Base-by-base conservation (phyloP, 768 basidiomycete species). In the Dacryopinax spathularia region DNA sequence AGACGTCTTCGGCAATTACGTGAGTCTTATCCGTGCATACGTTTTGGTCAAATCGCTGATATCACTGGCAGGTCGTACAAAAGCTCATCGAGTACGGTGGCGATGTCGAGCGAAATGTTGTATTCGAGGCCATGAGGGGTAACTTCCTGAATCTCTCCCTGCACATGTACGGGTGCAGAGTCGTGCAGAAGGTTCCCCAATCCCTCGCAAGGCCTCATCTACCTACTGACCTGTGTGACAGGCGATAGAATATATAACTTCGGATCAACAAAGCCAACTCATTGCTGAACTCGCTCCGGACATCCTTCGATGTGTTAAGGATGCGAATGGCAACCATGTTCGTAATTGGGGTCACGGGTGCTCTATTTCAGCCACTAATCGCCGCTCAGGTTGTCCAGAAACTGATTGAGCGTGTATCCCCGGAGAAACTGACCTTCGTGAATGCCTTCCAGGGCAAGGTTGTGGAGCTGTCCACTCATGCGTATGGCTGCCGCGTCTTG, bases 1-100 rank as follows among this genome's bases (percentile, higher is more conserved):
- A 69, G 91, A 96, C 71, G 89, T 96, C 44, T 98, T 95, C 71
- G 95, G 94, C 63, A 98, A 98, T 77, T 98, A 96, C 76, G 89
- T 91, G 71, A 68, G 87, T 76, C 27, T 5, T 27, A 27, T 56
- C 25, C 48, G 18, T 56, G 29, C 12, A 34, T 22, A 6, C 3
- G 27, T 61, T 62, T 22, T 62, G 44, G 70, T 43, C 64, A 36
- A 34, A 35, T 48, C 34, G 6, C 41, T 62, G 60, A 43, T 43
- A 60, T 31, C 6, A 9, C 43, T 59, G n/a, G 29, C 68, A 94
- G 91, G 91, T 93, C 62, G 84, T 95, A 65, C 95, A 98, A 74
- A 95, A 94, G 74, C 72, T 96, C 68, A 88, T 96, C 68, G 95
- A 97, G 73, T 80, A 87, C 68, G 91, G 94, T 22, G 86, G 85